phyloP scores from a whole-genome alignment of 495 filamentous ascomycete genomes.

The Penicillium fimorum region DNA sequence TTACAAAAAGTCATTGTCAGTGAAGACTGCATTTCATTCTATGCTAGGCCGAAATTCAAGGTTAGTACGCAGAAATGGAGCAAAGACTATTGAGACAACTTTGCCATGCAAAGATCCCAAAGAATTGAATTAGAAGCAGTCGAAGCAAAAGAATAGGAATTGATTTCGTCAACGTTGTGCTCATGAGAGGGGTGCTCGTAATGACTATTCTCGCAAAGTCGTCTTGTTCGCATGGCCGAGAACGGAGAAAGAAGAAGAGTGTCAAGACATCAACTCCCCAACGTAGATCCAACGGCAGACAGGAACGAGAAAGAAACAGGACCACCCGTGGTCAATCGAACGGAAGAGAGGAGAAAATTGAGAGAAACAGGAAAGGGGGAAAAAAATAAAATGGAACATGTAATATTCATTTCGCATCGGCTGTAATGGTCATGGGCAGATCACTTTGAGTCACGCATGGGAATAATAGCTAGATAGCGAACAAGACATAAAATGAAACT shows the following conservation, averaged over 20 bases:
- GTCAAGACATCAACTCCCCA: slow-evolving; percentile 27
- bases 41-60: slow-evolving; percentile 10
- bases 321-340: slow-evolving; percentile 14
- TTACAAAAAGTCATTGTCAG: slow-evolving; percentile 14
- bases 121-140: slow-evolving; percentile 7
- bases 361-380: slow-evolving; percentile 5
- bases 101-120: slow-evolving; percentile 7
- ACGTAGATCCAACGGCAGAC: slow-evolving; percentile 19
- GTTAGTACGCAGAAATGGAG: slow-evolving; percentile 2
- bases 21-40: slow-evolving; percentile 32
- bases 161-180: slow-evolving; percentile 20
- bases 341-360: slow-evolving; percentile 9
- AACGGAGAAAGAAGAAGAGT: slow-evolving; percentile 14
- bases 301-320: slow-evolving; percentile 17
- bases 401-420: slow-evolving; percentile 40
- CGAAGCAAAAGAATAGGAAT: slow-evolving; percentile 9
- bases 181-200: slow-evolving; percentile 13
- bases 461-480: slow-evolving; percentile 42
- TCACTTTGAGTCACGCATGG: slow-evolving; percentile 39
- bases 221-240: slow-evolving; percentile 17
- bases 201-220: slow-evolving; percentile 20
- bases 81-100: slow-evolving; percentile 2
- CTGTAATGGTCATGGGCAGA: slow-evolving; percentile 43
- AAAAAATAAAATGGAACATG: slow-evolving; percentile 23
- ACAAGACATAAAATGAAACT: slow-evolving; percentile 35